A percentile compares a stretch with the other conserved stretches of the same genome.
Conservation (phyloP, 768 basidiomycete species). For the Phylloporus sp. region DNA sequence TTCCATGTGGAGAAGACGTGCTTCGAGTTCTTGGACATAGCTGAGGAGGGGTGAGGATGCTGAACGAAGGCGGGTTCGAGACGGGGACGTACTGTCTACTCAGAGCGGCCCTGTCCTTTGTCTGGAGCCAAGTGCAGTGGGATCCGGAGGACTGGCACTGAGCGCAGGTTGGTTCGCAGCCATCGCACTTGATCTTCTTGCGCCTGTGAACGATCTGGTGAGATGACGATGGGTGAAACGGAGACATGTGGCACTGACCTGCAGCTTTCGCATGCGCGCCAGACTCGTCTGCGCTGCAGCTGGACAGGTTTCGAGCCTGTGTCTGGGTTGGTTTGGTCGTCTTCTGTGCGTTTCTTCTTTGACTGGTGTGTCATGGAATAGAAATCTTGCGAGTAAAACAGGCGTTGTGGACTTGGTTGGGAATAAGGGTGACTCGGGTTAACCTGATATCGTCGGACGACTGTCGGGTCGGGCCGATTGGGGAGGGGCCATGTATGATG, state of each 20-base stretch:
- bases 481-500: constrained; percentile 27
- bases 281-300: constrained; percentile 74
- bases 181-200: constrained; percentile 94
- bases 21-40: constrained; percentile 90
- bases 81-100: constrained; percentile 71
- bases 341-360: constrained; percentile 77
- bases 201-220: constrained; percentile 43
- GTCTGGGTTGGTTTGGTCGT: constrained; percentile 48
- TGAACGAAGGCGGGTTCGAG: constrained; percentile 1
- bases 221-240: constrained; percentile 13
- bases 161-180: constrained; percentile 78
- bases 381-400: constrained; percentile 40
- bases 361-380: constrained; percentile 48
- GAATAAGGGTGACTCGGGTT: constrained; percentile 21
- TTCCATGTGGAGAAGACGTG: constrained; percentile 84
- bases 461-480: constrained; percentile 34
- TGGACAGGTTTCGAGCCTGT: constrained; percentile 65
- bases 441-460: constrained; percentile 33
- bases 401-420: constrained; percentile 22
- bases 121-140: constrained; percentile 85
- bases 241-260: constrained; percentile 45
- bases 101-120: constrained; percentile 84
- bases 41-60: constrained; percentile 36
- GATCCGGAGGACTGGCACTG: constrained; percentile 73
- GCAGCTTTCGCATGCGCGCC: constrained; percentile 88